Conservation (phyloP, 2,329 filamentous ascomycete species). For the Penicillium brevicompactum region DNA sequence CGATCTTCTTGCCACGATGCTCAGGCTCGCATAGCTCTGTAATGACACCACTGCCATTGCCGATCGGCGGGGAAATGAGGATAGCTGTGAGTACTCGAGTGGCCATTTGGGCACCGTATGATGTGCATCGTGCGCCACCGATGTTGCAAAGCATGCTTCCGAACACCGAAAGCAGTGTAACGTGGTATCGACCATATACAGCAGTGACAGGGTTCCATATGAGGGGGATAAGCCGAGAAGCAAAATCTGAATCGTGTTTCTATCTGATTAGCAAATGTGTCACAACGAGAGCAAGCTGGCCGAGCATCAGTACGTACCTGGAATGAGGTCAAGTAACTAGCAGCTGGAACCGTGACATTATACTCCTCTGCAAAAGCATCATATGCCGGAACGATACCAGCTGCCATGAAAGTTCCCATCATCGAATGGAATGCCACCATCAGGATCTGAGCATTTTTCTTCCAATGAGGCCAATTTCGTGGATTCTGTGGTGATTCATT, state of each 20-base stretch:
- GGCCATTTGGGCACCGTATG: conserved; percentile 51
- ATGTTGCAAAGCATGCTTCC: conserved; percentile 54
- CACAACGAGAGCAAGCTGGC: background rate
- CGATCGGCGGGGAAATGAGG: conserved; percentile 54
- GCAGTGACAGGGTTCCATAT: conserved; percentile 59
- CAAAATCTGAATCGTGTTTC: conserved; percentile 41
- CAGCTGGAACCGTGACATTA: conserved; percentile 47
- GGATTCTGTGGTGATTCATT: conserved; percentile 18
- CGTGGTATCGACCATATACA: conserved; percentile 55
- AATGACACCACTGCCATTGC: conserved; percentile 57
- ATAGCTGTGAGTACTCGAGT: conserved; percentile 55
- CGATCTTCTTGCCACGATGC: conserved; percentile 54
- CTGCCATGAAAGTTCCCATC: conserved; percentile 58
- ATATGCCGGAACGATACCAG: conserved; percentile 55
- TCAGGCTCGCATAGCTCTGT: conserved; percentile 57
- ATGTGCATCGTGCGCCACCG: conserved; percentile 52
- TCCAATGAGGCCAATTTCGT: conserved; percentile 27
- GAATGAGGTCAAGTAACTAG: conserved; percentile 56
- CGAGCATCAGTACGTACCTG: conserved; percentile 28
- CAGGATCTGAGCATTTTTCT: conserved; percentile 52
- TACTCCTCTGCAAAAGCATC: conserved; percentile 55
- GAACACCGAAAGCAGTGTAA: conserved; percentile 54
- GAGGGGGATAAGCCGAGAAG: conserved; percentile 53
- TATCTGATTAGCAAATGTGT: background rate
- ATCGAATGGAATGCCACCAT: conserved; percentile 59